Evolutionary conservation across 2,329 filamentous ascomycete genomes (phyloP), one percentile per base, ranked within the genome.

Genomic region (Westerdykella ornata): DNA sequence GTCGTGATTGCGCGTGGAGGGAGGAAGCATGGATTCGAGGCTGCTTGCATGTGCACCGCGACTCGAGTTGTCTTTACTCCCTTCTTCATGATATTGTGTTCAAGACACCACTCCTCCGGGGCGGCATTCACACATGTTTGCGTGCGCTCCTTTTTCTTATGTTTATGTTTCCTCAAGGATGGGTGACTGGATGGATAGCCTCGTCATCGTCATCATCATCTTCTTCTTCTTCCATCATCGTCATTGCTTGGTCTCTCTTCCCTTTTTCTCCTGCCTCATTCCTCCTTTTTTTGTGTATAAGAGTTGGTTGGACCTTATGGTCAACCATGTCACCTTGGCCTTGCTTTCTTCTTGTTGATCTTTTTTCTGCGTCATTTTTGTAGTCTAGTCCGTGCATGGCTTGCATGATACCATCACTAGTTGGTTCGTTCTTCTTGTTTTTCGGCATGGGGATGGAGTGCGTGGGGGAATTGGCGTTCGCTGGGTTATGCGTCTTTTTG

Each of bases 261-360:
- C 32, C 43, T 40, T 35, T 41, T 20, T 33, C 17, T 20, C 16
- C 19, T 16, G 35, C n/a, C 33, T 38, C 30, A 18, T 42, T 16
- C 30, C 29, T 39, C 17, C 35, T 2, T 1, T 34, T n/a, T 19
- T 35, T 39, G 45, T 53, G 51, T 49, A 53, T 52, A 48, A 52
- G 51, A n/a, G n/a, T n/a, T n/a, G n/a, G 52, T 47, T 48, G 51
- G 46, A 38, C 30, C n/a, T 15, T 18, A 30, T 16, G 14, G 31
- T 34, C 26, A 19, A 28, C 16, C 34, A 29, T 35, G 14, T 26
- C 14, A 11, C 12, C 39, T 36, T 31, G 20, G 22, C 39, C 37
- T 19, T 34, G 26, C 37, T 32, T 39, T 39, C 41, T 20, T 18
- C 37, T 19, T 28, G n/a, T 14, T 5, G 30, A 20, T 43, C 11